phyloP scores from a whole-genome alignment of 208 protist genomes.

The Crithidia bombi region DNA sequence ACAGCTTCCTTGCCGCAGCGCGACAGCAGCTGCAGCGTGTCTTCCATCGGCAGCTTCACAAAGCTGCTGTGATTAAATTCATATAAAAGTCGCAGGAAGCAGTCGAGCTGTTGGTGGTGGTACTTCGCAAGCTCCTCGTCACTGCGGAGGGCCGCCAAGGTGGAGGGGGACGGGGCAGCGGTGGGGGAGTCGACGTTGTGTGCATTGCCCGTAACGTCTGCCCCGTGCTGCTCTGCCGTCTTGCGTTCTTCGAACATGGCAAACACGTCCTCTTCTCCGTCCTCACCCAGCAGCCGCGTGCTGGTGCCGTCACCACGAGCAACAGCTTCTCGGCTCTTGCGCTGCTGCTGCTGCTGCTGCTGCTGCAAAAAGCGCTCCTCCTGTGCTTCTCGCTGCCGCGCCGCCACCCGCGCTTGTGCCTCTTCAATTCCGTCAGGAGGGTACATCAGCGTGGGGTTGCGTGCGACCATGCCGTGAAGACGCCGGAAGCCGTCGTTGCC shows the following conservation, averaged over 20 bases:
- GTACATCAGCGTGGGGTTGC: conserved; percentile 84
- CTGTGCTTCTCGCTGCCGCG: not conserved
- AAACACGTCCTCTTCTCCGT: conserved; percentile 24
- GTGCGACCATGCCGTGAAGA: conserved; percentile 77
- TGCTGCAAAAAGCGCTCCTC: conserved; percentile 14
- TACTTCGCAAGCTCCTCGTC: conserved; percentile 47
- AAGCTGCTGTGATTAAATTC: conserved; percentile 90
- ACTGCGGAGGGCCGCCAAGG: not conserved
- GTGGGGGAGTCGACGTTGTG: not conserved
- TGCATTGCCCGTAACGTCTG: too few species aligned
- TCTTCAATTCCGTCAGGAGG: conserved; percentile 67
- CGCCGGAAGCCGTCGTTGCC: conserved; percentile 74
- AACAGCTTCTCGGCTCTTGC: too few species aligned
- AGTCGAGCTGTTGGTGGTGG: conserved; percentile 83
- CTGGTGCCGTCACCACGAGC: not conserved
- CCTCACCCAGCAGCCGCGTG: not conserved
- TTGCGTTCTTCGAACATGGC: conserved; percentile 41
- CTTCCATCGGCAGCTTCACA: conserved; percentile 80
- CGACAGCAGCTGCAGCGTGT: conserved; percentile 78
- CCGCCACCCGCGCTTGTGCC: conserved; percentile 41
- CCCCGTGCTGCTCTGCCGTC: conserved; percentile 9
- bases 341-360: conserved; percentile 10
- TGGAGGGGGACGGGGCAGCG: not conserved
- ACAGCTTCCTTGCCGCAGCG: conserved; percentile 76
- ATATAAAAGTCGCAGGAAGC: conserved; percentile 76